Evolutionary conservation across 202 grass and related monocot genomes (phyloP), one percentile per base, ranked within the genome.

Genomic region (Bolboschoenoplectus hybrid): DNA sequence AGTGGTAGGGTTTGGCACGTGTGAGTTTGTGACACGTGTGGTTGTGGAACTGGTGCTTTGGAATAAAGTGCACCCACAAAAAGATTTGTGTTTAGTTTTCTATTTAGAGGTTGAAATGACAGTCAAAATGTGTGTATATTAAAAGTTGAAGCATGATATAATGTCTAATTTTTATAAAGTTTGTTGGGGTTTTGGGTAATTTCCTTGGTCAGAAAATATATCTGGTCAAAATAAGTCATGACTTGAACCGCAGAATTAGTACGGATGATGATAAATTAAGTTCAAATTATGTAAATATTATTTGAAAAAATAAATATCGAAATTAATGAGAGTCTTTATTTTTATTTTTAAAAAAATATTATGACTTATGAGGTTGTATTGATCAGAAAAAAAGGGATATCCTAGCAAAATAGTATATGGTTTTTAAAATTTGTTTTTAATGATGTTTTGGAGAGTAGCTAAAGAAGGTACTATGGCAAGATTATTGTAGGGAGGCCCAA

Each of bases 41-140:
- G 10, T 57, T 55, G 16, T 84, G 17, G 17, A 53, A 84, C 50
- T 84, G 19, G 62, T 63, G 4, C 11, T 46, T 79, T 81, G 51
- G 32, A 83, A 83, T 83, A 47, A 83, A 69, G 20, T 83, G 62
- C 46, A 65, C 26, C 13, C 63, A 44, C 7, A 70, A 39, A 68
- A 67, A 6, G 14, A 5, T 57, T 70, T 70, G 5, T 82, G 9
- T 67, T 58, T 58, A n/a, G 3, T 73, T 79, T 60, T 56, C 53
- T 77, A 53, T 77, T 44, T 77, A 53, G 50, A 58, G 14, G 75
- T 60, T 57, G 11, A 60, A 58, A 79, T 16, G 8, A 9, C 52
- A 19, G 75, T 79, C 75, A 79, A 79, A 52, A 67, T 66, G 9
- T 3, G 11, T 56, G 2, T 57, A 17, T 12, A 12, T 26, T 32